phyloP scores from a whole-genome alignment of 768 basidiomycete species.

The Postia placenta region DNA sequence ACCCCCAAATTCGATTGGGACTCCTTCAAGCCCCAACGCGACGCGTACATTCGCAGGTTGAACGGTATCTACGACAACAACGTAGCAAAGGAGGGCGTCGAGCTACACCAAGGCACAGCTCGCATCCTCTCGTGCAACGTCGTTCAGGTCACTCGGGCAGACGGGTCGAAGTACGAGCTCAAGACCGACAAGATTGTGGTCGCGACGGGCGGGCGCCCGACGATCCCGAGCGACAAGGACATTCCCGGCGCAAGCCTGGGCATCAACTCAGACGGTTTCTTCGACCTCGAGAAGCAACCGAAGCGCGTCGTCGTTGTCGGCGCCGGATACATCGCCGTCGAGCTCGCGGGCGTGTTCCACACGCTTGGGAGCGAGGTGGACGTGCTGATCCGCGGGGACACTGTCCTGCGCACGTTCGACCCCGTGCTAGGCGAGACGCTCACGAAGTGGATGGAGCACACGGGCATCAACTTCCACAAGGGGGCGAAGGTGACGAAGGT shows the following conservation, averaged over 20 bases:
- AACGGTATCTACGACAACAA: constrained; percentile 92
- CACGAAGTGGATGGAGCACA: constrained; percentile 90
- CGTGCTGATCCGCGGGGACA: constrained; percentile 84
- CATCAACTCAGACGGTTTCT: constrained; percentile 94
- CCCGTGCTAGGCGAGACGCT: constrained; percentile 77
- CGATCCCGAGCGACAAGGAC: constrained; percentile 65
- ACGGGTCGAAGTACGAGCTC: constrained; percentile 67
- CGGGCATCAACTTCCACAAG: constrained; percentile 87
- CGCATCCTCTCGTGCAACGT: constrained; percentile 62
- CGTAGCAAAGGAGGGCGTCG: constrained; percentile 81
- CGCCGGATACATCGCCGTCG: constrained; percentile 97
- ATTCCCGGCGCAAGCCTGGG: constrained; percentile 91
- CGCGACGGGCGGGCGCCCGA: constrained; percentile 84
- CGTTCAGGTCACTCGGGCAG: constrained; percentile 66
- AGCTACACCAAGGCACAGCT: constrained; percentile 77
- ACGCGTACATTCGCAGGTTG: constrained; percentile 86
- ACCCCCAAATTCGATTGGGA: constrained; percentile 80
- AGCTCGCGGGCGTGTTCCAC: constrained; percentile 92
- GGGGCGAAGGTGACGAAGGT: constrained; percentile 68
- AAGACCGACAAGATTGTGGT: constrained; percentile 74
- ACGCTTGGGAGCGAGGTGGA: constrained; percentile 89
- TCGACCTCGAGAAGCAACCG: constrained; percentile 85
- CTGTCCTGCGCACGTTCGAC: constrained; percentile 91
- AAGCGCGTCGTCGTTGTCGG: constrained; percentile 92
- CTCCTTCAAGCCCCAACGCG: constrained; percentile 87